phyloP scores from a whole-genome alignment of 2,329 filamentous ascomycete species.

The Colletotrichum chlorophyti region DNA sequence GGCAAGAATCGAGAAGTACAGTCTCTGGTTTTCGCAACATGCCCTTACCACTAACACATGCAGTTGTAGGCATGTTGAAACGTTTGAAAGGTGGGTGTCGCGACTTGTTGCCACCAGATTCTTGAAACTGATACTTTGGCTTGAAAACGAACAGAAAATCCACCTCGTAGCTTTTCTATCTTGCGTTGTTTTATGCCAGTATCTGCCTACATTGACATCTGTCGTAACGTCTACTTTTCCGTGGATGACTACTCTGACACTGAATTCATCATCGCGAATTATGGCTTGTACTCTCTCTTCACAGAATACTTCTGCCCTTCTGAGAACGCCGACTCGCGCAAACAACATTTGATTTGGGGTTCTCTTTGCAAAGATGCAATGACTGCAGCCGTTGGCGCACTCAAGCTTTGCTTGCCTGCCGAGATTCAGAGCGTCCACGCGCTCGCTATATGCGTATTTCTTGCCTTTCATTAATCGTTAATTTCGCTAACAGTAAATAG shows the following conservation, averaged over 20 bases:
- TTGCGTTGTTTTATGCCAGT: constrained; percentile 32
- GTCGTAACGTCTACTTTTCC: constrained; percentile 56
- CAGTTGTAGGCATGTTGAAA: background rate
- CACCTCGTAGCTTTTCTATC: background rate
- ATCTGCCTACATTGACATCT: constrained; percentile 55
- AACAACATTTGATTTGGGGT: background rate
- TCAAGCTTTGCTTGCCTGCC: background rate
- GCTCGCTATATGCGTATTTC: background rate
- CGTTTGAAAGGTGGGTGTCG: background rate
- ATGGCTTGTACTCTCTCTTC: constrained; percentile 56
- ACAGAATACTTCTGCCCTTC: constrained; percentile 40
- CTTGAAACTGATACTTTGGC: background rate
- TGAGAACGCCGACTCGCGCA: background rate
- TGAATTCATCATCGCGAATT: constrained; percentile 56
- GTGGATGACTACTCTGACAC: constrained; percentile 57
- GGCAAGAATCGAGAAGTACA: no score
- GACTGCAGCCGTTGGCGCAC: background rate
- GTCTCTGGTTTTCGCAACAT: background rate
- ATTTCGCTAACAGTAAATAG: background rate
- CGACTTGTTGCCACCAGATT: background rate
- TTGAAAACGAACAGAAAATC: background rate
- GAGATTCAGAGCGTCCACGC: background rate
- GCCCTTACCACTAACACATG: background rate
- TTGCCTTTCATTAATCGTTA: background rate
- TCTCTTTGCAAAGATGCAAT: background rate